Base-by-base conservation (phyloP, 2,329 filamentous ascomycete species). In the Periglandula ipomoeae region DNA sequence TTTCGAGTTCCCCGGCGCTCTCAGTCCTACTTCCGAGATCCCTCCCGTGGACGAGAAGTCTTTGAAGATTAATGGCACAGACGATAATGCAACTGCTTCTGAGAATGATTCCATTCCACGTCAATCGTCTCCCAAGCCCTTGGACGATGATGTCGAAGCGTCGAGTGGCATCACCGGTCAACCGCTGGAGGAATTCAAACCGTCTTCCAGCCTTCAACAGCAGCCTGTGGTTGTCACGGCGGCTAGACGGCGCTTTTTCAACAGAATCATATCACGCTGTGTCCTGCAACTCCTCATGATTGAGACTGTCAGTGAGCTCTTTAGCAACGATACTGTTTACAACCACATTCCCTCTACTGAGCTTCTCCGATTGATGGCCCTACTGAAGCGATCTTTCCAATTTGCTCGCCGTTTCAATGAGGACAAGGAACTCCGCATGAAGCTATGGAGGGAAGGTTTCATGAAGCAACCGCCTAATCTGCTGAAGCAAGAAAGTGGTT, bases 401-500 rank as follows among this genome's bases (percentile, higher is more conserved):
- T 99, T 99, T 58, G 93, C 94, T 40, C 90, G 94, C 61, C 87
- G 85, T 58, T 99, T 99, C 75, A 99, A 99, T 66, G 89, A 89
- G 54, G 90, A 98, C 69, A 95, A 95, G 68, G 93, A 97, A 56
- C 74, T 99, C 34, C 83, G 93, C 41, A 95, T 95, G 77, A 82
- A 88, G 17, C 75, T 99, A 17, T 98, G 94, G 89, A 79, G 89
- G 45, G 93, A 98, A 65, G 93, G 94, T 0, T 99, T 98, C 75
- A 99, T 99, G 93, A 95, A 95, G 70, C 93, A 98, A 64, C 91
- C 93, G 15, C 93, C 93, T 3, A 99, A 99, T 60, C 75, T 99
- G 11, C 78, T 99, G 26, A 98, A 98, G 71, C 93, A 99, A 65
- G 93, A 99, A 70, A 88, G 82, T 52, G 91, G 93, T 37, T 87